These are phyloP conservation scores for Claviceps purpurea DNA, from an alignment of 2,329 filamentous ascomycete genomes.

Conservation along the genomic window DNA sequence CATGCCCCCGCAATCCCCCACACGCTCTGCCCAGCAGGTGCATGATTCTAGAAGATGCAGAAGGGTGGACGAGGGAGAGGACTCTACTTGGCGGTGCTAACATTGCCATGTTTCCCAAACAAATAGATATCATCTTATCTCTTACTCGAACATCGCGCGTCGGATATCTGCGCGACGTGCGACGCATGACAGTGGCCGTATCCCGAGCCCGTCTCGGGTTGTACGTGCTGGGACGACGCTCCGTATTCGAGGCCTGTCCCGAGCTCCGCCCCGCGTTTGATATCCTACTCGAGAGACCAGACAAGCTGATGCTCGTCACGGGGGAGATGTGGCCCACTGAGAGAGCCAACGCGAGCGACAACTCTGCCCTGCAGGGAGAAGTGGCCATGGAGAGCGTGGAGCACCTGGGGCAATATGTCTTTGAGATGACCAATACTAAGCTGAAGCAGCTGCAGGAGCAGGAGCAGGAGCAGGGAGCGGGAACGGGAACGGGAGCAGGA, in stretches of 20 bases:
- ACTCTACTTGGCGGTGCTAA: background rate
- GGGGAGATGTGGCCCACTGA: conserved; percentile 74
- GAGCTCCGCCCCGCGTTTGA: conserved; percentile 83
- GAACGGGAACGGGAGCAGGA: conserved; percentile 3
- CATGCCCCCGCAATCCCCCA: background rate
- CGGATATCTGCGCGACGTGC: conserved; percentile 85
- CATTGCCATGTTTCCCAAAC: background rate
- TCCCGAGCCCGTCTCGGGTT: conserved; percentile 84
- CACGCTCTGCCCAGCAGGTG: background rate
- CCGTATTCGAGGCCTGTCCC: conserved; percentile 77
- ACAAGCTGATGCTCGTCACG: conserved; percentile 68
- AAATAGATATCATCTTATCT: conserved; percentile 76
- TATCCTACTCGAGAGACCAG: conserved; percentile 59
- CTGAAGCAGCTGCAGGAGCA: conserved; percentile 34
- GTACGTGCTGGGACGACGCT: conserved; percentile 79
- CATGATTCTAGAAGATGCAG: too few species aligned
- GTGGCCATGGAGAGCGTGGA: conserved; percentile 81
- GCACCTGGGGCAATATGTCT: conserved; percentile 92
- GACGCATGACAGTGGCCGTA: conserved; percentile 84
- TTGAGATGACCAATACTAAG: conserved; percentile 72
- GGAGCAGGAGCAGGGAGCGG: conserved; percentile 4
- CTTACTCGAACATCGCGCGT: conserved; percentile 79
- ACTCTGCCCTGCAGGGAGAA: conserved; percentile 33
- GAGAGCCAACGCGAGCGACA: conserved; percentile 32
- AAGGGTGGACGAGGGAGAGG: too few species aligned